phyloP scores from a whole-genome alignment of 2,329 filamentous ascomycete genomes.

The Tricladium varicosporioides region DNA sequence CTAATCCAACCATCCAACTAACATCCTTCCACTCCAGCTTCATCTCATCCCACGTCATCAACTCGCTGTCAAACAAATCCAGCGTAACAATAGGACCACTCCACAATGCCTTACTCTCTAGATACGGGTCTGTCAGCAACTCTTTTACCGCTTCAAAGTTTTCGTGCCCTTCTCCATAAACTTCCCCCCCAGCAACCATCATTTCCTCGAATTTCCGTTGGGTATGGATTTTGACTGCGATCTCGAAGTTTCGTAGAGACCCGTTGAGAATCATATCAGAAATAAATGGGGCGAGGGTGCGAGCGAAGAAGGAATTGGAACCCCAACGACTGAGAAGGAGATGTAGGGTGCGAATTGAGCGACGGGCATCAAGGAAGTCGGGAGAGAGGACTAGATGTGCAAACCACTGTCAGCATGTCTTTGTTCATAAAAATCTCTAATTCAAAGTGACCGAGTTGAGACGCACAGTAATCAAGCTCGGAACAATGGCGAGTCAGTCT shows the following conservation, averaged over 20 bases:
- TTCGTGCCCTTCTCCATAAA: neutral
- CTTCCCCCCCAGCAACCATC: constrained; percentile 1
- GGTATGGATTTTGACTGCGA: constrained; percentile 1
- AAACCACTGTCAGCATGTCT: too few relatives aligned
- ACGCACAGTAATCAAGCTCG: too few relatives aligned
- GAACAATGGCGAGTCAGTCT: too few relatives aligned
- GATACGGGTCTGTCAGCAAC: constrained; percentile 25
- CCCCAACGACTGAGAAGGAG: constrained; percentile 26
- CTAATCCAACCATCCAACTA: constrained; percentile 8
- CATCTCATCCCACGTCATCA: neutral
- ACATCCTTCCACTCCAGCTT: constrained; percentile 8
- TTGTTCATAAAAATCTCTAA: too few relatives aligned
- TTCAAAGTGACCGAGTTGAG: too few relatives aligned
- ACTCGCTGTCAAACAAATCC: neutral
- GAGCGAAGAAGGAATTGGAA: constrained; percentile 22
- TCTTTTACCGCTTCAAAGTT: constrained; percentile 18
- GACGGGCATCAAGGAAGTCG: constrained; percentile 19
- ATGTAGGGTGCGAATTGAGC: constrained; percentile 17
- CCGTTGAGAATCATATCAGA: constrained; percentile 30
- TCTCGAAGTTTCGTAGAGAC: constrained; percentile 24
- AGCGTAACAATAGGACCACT: neutral
- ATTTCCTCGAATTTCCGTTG: neutral
- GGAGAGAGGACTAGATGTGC: constrained; percentile 11
- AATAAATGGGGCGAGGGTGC: constrained; percentile 17
- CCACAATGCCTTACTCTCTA: constrained; percentile 12